These are phyloP conservation scores for Jamesozyma spencerorum DNA, from an alignment of 805 yeast genomes.

Conservation along the genomic window DNA sequence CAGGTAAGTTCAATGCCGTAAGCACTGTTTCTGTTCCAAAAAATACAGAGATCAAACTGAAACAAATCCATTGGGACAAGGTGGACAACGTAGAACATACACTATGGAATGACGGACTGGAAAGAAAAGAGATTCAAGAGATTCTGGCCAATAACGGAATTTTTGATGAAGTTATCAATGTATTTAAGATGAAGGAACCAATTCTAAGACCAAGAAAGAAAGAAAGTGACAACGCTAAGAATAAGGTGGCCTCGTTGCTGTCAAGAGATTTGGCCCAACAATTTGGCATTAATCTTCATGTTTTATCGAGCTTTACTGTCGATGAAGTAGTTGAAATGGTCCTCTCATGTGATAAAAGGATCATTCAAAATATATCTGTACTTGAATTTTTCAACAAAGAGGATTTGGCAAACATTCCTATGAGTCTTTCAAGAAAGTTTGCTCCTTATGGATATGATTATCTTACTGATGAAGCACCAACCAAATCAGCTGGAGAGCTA, in stretches of 20 bases:
- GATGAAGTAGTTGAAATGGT: conserved; percentile 47
- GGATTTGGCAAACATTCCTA: conserved; percentile 51
- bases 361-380: conserved; percentile 46
- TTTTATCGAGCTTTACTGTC: conserved; percentile 44
- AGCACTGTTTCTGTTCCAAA: neutral
- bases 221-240: conserved; percentile 16
- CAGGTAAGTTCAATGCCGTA: conserved; percentile 4
- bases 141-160: conserved; percentile 52
- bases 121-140: conserved; percentile 34
- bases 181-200: conserved; percentile 44
- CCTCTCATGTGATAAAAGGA: conserved; percentile 48
- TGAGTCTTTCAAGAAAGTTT: conserved; percentile 44
- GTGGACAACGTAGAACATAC: conserved; percentile 50
- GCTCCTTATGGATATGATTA: conserved; percentile 56
- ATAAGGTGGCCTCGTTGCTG: conserved; percentile 40
- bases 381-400: conserved; percentile 63
- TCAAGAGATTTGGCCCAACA: conserved; percentile 70
- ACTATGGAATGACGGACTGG: conserved; percentile 46
- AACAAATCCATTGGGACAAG: conserved; percentile 79
- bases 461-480: conserved; percentile 25
- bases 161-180: conserved; percentile 51
- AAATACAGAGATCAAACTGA: conserved; percentile 45
- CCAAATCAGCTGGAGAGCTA: conserved; percentile 38
- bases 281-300: conserved; percentile 68
- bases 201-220: conserved; percentile 28